These are phyloP conservation scores for Pseudogymnoascus destructans DNA, from an alignment of 2,329 filamentous ascomycete genomes.

Conservation along the genomic window DNA sequence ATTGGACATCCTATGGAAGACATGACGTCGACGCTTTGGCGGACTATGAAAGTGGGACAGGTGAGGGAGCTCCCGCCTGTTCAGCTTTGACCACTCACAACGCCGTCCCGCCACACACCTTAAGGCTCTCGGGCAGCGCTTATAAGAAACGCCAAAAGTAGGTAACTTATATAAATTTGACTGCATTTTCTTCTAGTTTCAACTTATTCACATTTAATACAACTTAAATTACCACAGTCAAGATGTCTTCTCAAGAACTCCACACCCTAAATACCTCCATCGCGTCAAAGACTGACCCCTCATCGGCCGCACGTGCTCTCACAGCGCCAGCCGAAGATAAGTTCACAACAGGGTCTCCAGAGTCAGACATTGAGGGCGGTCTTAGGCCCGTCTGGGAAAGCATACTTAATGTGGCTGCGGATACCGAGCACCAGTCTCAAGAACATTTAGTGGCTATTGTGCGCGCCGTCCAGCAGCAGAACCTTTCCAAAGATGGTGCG, in stretches of 20 bases:
- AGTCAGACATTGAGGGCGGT: constrained; percentile 48
- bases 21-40: constrained; percentile 2
- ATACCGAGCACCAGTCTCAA: constrained; percentile 18
- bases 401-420: constrained; percentile 18
- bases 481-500: constrained; percentile 10
- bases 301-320: background rate
- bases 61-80: background rate
- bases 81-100: constrained; percentile 3
- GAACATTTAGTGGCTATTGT: constrained; percentile 20
- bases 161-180: too few relatives aligned
- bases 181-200: too few relatives aligned
- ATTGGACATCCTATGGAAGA: background rate
- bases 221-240: too few relatives aligned
- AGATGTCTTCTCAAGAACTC: background rate
- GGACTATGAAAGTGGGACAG: background rate
- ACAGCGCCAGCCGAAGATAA: background rate
- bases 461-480: constrained; percentile 15
- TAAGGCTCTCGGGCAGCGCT: background rate
- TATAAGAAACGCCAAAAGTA: background rate
- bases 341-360: constrained; percentile 32
- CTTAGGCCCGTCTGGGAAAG: constrained; percentile 48
- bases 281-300: background rate
- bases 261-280: background rate
- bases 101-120: background rate
- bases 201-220: too few relatives aligned